These are phyloP conservation scores for Hymenoscyphus fraxineus DNA, from an alignment of 2,329 filamentous ascomycete genomes.

Conservation along the genomic window DNA sequence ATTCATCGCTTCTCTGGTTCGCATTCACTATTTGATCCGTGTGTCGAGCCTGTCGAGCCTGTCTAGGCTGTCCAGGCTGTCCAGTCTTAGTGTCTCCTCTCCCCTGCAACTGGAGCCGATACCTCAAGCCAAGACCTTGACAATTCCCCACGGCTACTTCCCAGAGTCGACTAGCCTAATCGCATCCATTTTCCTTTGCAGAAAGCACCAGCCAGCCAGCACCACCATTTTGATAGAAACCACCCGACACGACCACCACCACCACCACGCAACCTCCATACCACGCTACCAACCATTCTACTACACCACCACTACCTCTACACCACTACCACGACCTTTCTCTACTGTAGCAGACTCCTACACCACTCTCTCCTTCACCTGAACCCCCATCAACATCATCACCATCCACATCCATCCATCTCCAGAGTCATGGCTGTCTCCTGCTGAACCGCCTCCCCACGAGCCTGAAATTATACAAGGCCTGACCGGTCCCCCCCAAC, in stretches of 20 bases:
- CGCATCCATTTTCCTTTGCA: neutral
- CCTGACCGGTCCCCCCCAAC: conserved; percentile 31
- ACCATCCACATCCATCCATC: neutral
- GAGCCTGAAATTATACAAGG: neutral
- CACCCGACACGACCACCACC: neutral
- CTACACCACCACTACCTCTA: too few relatives aligned
- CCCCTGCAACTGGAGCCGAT: neutral
- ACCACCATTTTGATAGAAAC: neutral
- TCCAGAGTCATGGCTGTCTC: conserved; percentile 7
- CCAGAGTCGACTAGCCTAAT: conserved; percentile 1
- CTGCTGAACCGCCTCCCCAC: conserved; percentile 7
- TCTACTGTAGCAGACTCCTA: neutral
- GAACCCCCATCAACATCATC: conserved; percentile 5
- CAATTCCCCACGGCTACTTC: neutral
- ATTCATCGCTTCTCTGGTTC: neutral
- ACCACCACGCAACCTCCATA: neutral
- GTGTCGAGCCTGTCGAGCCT: too few relatives aligned
- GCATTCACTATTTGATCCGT: too few relatives aligned
- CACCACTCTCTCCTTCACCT: conserved; percentile 8
- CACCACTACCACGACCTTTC: too few relatives aligned
- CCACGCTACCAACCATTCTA: neutral
- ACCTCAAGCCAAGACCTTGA: neutral
- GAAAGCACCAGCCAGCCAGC: neutral
- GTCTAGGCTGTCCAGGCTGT: neutral
- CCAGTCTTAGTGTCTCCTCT: neutral